Evolutionary conservation across 768 basidiomycete genomes (phyloP).

Genomic region (Xerocomellus chrysenteron): DNA sequence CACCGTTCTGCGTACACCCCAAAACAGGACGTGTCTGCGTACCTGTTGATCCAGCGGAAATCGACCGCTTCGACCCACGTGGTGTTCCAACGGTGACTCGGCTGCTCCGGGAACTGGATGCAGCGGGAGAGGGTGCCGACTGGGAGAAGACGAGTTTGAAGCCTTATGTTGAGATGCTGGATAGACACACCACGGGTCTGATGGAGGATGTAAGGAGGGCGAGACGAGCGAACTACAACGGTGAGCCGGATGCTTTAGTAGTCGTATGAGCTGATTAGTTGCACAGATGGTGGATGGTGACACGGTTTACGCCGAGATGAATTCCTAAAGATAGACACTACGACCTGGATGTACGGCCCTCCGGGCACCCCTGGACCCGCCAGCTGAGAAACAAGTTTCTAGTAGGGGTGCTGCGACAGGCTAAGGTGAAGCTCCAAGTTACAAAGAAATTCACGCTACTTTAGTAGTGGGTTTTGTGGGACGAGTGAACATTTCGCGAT

Average conservation of each 20-base stretch:
- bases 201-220: conserved; percentile 31
- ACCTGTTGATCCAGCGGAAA: conserved; percentile 73
- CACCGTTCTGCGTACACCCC: conserved; percentile 96
- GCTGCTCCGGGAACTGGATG: conserved; percentile 78
- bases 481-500: no score
- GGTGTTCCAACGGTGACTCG: conserved; percentile 84
- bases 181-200: conserved; percentile 54
- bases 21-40: conserved; percentile 96
- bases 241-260: conserved; percentile 8
- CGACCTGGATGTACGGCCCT: no score
- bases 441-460: no score
- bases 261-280: background rate
- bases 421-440: no score
- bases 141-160: conserved; percentile 88
- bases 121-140: conserved; percentile 55
- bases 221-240: conserved; percentile 19
- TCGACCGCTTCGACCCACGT: conserved; percentile 83
- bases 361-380: no score
- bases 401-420: no score
- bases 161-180: conserved; percentile 87
- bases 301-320: background rate
- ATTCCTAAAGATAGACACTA: no score
- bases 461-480: no score
- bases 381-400: no score
- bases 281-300: conserved; percentile 28